Evolutionary conservation across 1,284 basidiomycete species (phyloP).

Genomic region (Ustilago shanxiensis): DNA sequence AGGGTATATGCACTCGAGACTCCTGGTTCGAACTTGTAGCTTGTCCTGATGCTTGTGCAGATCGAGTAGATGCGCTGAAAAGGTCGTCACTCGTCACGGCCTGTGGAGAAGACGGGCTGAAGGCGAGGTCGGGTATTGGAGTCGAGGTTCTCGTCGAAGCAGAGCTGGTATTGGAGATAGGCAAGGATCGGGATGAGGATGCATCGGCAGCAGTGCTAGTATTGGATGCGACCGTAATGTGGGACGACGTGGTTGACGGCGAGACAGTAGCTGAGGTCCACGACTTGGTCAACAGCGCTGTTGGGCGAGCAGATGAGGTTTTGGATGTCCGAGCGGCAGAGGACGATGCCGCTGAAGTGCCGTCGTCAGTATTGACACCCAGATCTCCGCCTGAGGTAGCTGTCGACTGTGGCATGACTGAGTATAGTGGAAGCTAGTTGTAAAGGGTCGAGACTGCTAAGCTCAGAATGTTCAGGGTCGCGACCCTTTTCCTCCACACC

Average conservation of each 20-base stretch:
- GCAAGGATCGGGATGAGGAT: slow-evolving; percentile 1
- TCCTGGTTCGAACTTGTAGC: slow-evolving; percentile 2
- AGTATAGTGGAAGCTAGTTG: neutral
- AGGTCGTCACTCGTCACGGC: neutral
- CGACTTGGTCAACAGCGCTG: slow-evolving; percentile 23
- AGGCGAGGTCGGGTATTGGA: slow-evolving; percentile 28
- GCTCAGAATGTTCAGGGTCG: neutral
- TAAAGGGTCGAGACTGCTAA: neutral
- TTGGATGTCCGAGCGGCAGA: slow-evolving; percentile 8
- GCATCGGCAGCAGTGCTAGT: slow-evolving; percentile 43
- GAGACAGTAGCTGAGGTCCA: slow-evolving; percentile 37
- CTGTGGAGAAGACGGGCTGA: slow-evolving; percentile 29
- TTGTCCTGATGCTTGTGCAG: neutral
- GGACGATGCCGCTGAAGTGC: slow-evolving; percentile 1
- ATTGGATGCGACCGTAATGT: slow-evolving; percentile 37
- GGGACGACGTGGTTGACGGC: slow-evolving; percentile 30
- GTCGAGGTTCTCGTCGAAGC: slow-evolving; percentile 34
- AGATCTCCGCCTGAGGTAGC: neutral
- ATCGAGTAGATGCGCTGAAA: neutral
- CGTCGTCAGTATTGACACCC: slow-evolving; percentile 11
- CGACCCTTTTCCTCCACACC: slow-evolving; percentile 31
- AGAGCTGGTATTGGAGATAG: slow-evolving; percentile 22
- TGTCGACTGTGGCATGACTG: slow-evolving; percentile 22
- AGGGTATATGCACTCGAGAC: slow-evolving; percentile 5
- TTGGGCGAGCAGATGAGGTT: slow-evolving; percentile 14